phyloP scores from a whole-genome alignment of 192 early-diverging fungal species.

The Phycomyces nitens region DNA sequence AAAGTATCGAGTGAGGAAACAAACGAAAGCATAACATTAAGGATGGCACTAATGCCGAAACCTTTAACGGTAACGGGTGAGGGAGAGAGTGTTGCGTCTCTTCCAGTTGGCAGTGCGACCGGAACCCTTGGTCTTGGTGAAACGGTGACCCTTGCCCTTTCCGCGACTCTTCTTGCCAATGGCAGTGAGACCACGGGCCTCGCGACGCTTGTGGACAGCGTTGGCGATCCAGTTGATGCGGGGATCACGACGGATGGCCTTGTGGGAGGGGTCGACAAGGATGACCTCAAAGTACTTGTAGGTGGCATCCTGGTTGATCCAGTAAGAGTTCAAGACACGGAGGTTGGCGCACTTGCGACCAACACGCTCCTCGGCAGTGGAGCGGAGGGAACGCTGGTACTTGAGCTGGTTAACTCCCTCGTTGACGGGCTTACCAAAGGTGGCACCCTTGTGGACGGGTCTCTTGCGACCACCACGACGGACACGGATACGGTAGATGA shows the following conservation, averaged over 20 bases:
- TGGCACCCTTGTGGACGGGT: conserved; percentile 93
- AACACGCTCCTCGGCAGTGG: conserved; percentile 96
- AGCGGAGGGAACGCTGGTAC: conserved; percentile 90
- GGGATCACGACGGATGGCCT: conserved; percentile 96
- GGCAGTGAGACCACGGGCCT: conserved; percentile 94
- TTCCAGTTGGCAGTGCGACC: conserved; percentile 92
- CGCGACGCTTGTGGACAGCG: conserved; percentile 97
- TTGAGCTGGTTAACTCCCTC: conserved; percentile 99
- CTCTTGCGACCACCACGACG: conserved; percentile 98
- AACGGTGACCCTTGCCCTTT: conserved; percentile 92
- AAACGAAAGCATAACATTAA: no score
- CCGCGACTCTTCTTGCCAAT: conserved; percentile 97
- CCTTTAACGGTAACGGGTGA: conserved; percentile 88
- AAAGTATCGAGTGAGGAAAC: no score
- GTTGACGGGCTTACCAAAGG: conserved; percentile 95
- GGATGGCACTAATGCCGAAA: neutral
- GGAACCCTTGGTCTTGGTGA: conserved; percentile 96
- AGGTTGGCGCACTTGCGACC: conserved; percentile 95
- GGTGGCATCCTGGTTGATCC: conserved; percentile 98
- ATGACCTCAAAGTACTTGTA: conserved; percentile 99
- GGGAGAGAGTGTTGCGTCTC: conserved; percentile 93
- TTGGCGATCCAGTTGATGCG: conserved; percentile 99
- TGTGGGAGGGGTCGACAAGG: conserved; percentile 94
- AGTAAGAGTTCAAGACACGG: conserved; percentile 99
- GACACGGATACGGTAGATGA: conserved; percentile 98